Base-by-base conservation (phyloP, 148 eudicot genomes). In the Rhododendron molle region DNA sequence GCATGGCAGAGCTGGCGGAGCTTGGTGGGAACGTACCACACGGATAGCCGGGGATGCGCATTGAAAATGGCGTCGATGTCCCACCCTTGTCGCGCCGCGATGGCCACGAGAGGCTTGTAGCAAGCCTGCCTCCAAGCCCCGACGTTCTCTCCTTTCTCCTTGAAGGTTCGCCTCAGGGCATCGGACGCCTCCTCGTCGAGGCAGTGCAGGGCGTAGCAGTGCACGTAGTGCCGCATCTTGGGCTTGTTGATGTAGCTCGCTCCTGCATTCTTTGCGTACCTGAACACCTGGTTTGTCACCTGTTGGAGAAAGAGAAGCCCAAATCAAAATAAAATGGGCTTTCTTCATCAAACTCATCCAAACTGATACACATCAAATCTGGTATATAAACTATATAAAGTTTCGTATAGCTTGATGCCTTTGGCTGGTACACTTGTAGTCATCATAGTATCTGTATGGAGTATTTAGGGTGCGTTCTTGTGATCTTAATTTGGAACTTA, bases 231-330 rank as follows among this genome's bases (percentile, higher is more conserved):
- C 12, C 99, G 88, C 99, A 97, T 97, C 85, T 97, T 97, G 0
- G 99, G 99, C 87, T 97, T 97, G 98, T 97, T 97, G 23, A 97
- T 97, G 94, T 97, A 97, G 71, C 93, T 97, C 9, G 98, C 99
- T 2, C 99, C 99, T 0, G 98, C 93, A 76, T 94, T 93, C 92
- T 97, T 97, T 0, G 99, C 99, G 32, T 89, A 97, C 84, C 99
- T 85, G 78, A 97, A 97, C 50, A 97, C 98, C 83, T 95, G 98
- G 88, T 97, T 97, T 28, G 99, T 97, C 82, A 95, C 99, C 98
- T 94, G 85, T 4, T 43, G 5, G 34, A 11, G 21, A 10, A 13
- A 1, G 16, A 3, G 4, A 52, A 32, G 9, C 5, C 44, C 20
- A 1, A 52, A 8, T 7, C 0, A 3, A 80, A 52, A 7, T 9